These are phyloP conservation scores for Penicillium angulare DNA, from an alignment of 495 filamentous ascomycete genomes.

Conservation along the genomic window DNA sequence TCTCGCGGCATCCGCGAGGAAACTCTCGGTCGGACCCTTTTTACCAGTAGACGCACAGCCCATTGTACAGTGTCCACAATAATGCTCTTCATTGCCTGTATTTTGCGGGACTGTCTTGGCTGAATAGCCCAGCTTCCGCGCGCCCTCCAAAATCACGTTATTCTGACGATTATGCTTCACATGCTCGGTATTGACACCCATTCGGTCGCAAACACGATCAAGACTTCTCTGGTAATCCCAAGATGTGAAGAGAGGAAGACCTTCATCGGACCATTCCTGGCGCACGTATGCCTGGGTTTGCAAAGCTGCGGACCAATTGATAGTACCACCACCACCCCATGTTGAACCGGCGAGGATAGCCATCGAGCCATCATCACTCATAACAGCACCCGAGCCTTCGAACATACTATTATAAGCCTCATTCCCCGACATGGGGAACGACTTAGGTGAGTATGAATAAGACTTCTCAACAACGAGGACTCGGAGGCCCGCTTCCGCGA, in stretches of 20 bases:
- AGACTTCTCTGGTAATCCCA: conserved; percentile 71
- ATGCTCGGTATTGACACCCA: conserved; percentile 72
- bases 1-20: conserved; percentile 72
- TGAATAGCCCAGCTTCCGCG: conserved; percentile 70
- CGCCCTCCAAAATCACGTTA: conserved; percentile 67
- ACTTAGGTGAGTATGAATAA: conserved; percentile 66
- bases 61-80: conserved; percentile 75
- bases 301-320: conserved; percentile 86
- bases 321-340: conserved; percentile 83
- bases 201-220: conserved; percentile 68
- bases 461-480: conserved; percentile 85
- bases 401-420: conserved; percentile 61
- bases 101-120: conserved; percentile 77
- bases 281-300: conserved; percentile 80
- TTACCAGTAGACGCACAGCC: conserved; percentile 75
- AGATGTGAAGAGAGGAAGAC: conserved; percentile 75
- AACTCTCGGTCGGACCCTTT: conserved; percentile 73
- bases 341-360: conserved; percentile 65
- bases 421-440: conserved; percentile 68
- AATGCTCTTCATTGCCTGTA: conserved; percentile 63
- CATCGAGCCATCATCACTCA: conserved; percentile 63
- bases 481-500: conserved; percentile 69
- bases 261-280: conserved; percentile 73
- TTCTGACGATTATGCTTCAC: conserved; percentile 72
- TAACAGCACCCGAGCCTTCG: conserved; percentile 52